Base-by-base conservation (phyloP, 2,329 filamentous ascomycete species). In the Botrytis byssoidea region DNA sequence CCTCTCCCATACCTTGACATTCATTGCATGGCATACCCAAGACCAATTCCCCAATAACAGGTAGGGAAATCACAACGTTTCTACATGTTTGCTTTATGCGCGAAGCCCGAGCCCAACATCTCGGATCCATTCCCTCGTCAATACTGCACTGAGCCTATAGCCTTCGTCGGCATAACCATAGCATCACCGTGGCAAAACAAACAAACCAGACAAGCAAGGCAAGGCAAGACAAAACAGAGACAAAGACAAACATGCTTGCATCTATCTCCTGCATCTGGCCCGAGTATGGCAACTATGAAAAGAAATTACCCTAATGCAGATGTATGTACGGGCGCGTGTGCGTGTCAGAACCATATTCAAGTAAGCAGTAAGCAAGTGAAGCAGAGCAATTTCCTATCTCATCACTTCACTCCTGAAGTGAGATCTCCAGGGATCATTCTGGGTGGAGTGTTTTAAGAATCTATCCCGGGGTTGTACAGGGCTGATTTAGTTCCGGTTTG, bases 331-430 rank as follows among this genome's bases (percentile, higher is more conserved):
- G 60, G 71, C 32, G 40, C 65, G 51, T 60, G 29, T 68, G 71
- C 51, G 40, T 72, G 51, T 51, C 63, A 72, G 40, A 69, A 69
- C 61, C 40, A 72, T 69, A 72, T 68, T 68, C 40, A 68, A 70
- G 59, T 51, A 37, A 71, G 61, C 29, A 55, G 12, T 37, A 51
- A 69, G n/a, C 22, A 69, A 57, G 12, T 40, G 40, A 64, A 40
- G 66, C 35, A 57, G 40, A 42, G 32, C 35, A 57, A 57, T 69
- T 69, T 57, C 66, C 48, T 4, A 69, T 69, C 25, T 69, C 66
- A 57, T 57, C 12, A 32, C 32, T 42, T 37, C n/a, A 42, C n/a
- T 22, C 22, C 48, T 42, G 48, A 57, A 69, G 51, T 57, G 48
- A 35, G 37, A 57, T 32, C 18, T 44, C 37, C 66, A 57, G 48